These are phyloP conservation scores for Phialophora chinensis DNA, from an alignment of 2,329 filamentous ascomycete species.

Conservation along the genomic window DNA sequence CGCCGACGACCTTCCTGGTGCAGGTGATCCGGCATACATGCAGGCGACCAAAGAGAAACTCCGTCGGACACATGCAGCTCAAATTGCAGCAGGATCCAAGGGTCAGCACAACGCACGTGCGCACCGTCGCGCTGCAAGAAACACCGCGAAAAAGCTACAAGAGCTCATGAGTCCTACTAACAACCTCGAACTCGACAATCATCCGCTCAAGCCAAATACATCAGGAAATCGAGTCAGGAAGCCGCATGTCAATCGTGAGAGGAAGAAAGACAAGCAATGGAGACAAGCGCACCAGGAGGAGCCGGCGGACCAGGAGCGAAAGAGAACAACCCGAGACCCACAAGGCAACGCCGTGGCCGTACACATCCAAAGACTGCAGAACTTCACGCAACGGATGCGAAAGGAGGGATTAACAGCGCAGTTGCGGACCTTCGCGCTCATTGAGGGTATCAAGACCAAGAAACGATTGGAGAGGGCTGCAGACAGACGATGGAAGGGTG, in stretches of 20 bases:
- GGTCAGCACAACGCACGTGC: background rate
- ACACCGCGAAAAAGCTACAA: background rate
- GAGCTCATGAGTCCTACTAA: background rate
- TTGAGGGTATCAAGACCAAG: background rate
- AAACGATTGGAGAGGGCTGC: conserved; percentile 2
- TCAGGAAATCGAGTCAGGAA: background rate
- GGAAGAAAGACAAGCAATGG: background rate
- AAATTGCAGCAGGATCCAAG: background rate
- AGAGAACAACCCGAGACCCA: background rate
- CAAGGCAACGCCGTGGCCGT: background rate
- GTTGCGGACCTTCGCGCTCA: background rate
- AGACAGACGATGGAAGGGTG: conserved; percentile 9
- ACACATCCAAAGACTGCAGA: background rate
- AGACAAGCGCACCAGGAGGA: background rate
- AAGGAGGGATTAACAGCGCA: background rate
- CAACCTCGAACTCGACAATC: background rate
- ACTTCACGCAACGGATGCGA: background rate
- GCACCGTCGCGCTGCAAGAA: background rate
- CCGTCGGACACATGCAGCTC: background rate
- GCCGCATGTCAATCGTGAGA: background rate
- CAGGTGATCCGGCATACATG: background rate
- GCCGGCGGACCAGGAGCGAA: background rate
- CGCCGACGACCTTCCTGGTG: background rate
- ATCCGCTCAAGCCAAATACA: background rate
- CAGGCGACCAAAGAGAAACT: background rate